Base-by-base conservation (phyloP, 176 grass and related monocot species). In the Rhipidocladum racemiflorum region DNA sequence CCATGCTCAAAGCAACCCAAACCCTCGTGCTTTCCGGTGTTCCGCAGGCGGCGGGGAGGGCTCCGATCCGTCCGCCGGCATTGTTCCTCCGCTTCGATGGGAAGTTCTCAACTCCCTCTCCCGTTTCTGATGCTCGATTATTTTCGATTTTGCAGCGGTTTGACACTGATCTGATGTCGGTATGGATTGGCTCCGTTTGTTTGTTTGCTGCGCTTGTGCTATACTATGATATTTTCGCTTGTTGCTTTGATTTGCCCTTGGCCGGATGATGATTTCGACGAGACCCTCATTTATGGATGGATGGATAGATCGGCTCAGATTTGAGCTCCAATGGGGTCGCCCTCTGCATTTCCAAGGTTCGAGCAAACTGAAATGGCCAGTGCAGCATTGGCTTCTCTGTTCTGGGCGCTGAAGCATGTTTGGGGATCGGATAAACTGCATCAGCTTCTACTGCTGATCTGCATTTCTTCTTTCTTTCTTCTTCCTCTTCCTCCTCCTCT, bases 291-390 rank as follows among this genome's bases (percentile, higher is more conserved):
- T 85, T 7, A 69, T 76, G 0, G 51, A 70, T 38, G 6, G 36
- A 38, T 38, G 3, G 73, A 83, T 84, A 57, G 66, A 73, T 84
- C 75, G 11, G 39, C 23, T 57, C 36, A 51, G 67, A 49, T 88
- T 48, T 60, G 46, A 40, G 81, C 34, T 63, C 42, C 15, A 12
- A 55, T 18, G 82, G 70, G 63, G 20, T 6, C 55, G 7, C 20
- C 9, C 25, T 68, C 62, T 61, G 87, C 68, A 10, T 61, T n/a
- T 7, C 24, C 70, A 50, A 79, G 76, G 76, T 18, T 42, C 43
- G 35, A 63, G 71, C 16, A n/a, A n/a, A n/a, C 55, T 39, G 77
- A 76, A 72, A 80, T 81, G 71, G 77, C 83, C 63, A 71, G 28
- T 77, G 64, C 77, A 36, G 71, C 60, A 83, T 60, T 39, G 82